Conservation (phyloP, 1,284 basidiomycete genomes). For the Stereum hirsutum region DNA sequence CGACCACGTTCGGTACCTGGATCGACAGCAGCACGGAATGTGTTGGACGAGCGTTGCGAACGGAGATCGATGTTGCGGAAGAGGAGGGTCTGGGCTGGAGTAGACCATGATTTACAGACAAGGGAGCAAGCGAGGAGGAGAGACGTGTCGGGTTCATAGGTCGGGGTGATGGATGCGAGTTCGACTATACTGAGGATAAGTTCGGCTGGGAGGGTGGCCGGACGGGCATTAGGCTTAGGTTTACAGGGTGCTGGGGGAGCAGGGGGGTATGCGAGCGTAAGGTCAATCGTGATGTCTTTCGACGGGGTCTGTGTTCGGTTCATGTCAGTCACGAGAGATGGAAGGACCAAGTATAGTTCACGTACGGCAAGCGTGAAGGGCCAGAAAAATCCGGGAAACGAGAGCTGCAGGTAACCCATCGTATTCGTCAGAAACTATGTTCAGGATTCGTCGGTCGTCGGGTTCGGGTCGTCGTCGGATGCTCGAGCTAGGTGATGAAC, state of each 20-base stretch:
- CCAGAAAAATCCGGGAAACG: background rate
- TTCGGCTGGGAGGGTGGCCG: slow-evolving; percentile 43
- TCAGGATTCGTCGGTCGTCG: no score
- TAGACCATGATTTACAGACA: slow-evolving; percentile 57
- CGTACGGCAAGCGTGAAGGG: background rate
- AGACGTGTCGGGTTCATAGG: slow-evolving; percentile 24
- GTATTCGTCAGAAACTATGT: background rate
- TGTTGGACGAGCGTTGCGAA: slow-evolving; percentile 39
- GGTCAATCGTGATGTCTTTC: background rate
- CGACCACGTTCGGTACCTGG: slow-evolving; percentile 32
- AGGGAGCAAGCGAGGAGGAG: slow-evolving; percentile 46
- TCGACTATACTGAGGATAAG: slow-evolving; percentile 55
- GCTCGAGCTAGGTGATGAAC: background rate
- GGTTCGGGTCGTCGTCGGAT: no score
- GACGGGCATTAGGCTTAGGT: background rate
- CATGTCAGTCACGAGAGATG: background rate
- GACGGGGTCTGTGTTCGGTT: background rate
- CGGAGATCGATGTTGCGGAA: slow-evolving; percentile 47
- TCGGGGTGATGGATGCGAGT: slow-evolving; percentile 33
- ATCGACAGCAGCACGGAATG: slow-evolving; percentile 44
- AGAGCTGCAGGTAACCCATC: background rate
- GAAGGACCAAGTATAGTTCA: background rate
- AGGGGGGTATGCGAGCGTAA: background rate
- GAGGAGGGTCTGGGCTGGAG: slow-evolving; percentile 50
- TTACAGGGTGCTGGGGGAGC: background rate